Percentiles rank a stretch among this genome's conserved stretches.
phyloP scores from a whole-genome alignment of 164 flowering plant genomes.

The Platanus orientalis region DNA sequence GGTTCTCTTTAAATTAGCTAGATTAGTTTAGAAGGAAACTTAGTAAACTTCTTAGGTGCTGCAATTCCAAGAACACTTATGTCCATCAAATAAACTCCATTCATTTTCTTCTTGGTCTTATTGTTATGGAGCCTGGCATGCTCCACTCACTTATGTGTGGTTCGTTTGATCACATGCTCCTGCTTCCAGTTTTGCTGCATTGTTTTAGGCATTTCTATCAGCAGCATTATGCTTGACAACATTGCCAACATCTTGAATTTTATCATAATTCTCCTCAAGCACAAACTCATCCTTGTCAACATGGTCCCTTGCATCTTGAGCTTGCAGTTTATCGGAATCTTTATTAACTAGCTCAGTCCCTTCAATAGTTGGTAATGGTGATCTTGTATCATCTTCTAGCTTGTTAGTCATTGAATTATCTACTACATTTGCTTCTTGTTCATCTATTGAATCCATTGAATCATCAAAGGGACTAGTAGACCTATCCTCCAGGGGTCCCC shows the following conservation, averaged over 20 bases:
- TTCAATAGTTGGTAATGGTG: neutral
- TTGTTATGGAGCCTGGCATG: too few species aligned
- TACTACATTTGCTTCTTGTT: neutral
- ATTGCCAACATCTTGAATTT: neutral
- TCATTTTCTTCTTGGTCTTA: too few species aligned
- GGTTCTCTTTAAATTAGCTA: too few species aligned
- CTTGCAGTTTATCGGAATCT: neutral
- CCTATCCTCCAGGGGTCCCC: neutral
- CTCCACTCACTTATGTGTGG: too few species aligned
- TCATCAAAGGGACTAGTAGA: neutral
- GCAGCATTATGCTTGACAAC: neutral
- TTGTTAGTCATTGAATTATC: neutral
- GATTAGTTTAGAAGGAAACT: too few species aligned
- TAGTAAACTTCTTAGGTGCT: too few species aligned
- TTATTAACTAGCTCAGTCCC: neutral
- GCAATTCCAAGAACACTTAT: too few species aligned
- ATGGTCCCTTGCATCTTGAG: neutral
- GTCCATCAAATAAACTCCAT: too few species aligned
- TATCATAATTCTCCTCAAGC: neutral
- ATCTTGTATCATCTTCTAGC: conserved; percentile 2
- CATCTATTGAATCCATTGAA: neutral
- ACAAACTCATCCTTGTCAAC: neutral
- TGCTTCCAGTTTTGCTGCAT: too few species aligned
- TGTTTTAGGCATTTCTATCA: too few species aligned
- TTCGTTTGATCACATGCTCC: too few species aligned